Base-by-base conservation (phyloP, 257 asterid species). In the Prunella vulgaris region DNA sequence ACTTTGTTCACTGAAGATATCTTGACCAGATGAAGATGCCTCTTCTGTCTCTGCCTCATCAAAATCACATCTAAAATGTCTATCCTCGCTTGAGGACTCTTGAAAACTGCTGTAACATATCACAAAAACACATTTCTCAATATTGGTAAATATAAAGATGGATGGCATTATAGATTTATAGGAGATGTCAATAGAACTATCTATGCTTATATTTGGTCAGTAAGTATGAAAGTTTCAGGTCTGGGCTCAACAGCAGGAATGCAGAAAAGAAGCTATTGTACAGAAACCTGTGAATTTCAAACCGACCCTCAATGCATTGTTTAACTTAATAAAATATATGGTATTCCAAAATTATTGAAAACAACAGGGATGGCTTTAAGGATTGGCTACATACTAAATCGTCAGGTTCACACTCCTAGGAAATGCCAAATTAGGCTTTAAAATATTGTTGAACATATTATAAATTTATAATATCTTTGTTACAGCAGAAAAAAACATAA, bases 21-120 rank as follows among this genome's bases (percentile, higher is more conserved):
- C 97, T 83, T 81, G 97, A 61, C 99, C 98, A 67, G 98, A 94
- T 60, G 90, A 89, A 22, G 98, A 87, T 75, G 97, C 87, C 81
- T 91, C 99, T 81, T 88, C 96, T 48, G 81, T 80, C 68, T 91
- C 96, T 20, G 85, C 81, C 66, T 88, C 96, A 28, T 91, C 93
- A 48, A 81, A 66, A 69, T 86, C 97, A 83, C 84, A 86, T 76
- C 97, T 79, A 76, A 84, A 81, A 77, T 84, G 85, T 72, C 93
- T 86, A 64, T 84, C 89, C 70, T 94, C 99, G 74, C 86, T 75
- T 24, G 97, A 90, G 76, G 97, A 94, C 54, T 87, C 95, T 77
- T 84, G 99, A 65, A 84, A 79, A 81, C 98, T 91, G 88, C 83
- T 74, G 51, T 57, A 64, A 74, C 57, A 57, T 42, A 72, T 56